These are phyloP conservation scores for Corymbia maculata DNA, from an alignment of 345 rosid species.

Conservation along the genomic window DNA sequence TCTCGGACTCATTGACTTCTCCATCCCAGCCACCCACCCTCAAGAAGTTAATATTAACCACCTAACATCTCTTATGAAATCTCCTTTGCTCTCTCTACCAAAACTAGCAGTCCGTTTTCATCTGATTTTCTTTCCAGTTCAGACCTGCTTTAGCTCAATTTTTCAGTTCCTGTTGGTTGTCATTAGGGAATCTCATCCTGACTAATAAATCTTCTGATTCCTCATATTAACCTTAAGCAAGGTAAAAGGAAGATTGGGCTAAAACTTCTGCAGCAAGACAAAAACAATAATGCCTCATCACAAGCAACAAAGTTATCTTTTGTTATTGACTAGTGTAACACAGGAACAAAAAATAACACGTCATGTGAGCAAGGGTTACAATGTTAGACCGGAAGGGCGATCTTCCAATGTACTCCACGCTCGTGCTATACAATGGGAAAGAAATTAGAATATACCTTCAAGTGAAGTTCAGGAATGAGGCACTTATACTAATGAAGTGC, in stretches of 20 bases:
- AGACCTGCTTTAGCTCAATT: neutral
- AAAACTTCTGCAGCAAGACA: neutral
- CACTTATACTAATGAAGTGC: neutral
- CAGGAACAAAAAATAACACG: neutral
- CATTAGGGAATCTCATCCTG: neutral
- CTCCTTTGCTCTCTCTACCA: neutral
- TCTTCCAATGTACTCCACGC: neutral
- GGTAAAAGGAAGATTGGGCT: neutral
- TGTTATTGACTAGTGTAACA: neutral
- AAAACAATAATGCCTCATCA: neutral
- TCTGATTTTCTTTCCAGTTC: neutral
- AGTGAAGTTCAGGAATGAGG: neutral
- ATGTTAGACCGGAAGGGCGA: neutral
- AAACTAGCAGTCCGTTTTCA: neutral
- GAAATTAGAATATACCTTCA: neutral
- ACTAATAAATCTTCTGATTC: neutral
- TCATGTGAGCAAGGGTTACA: neutral
- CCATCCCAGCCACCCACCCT: neutral
- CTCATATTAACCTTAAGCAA: neutral
- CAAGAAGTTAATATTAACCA: neutral
- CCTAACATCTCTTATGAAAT: neutral
- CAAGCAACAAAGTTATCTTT: neutral
- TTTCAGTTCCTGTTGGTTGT: neutral
- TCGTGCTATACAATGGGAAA: neutral
- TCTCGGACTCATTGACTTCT: neutral